A percentile compares a stretch with the other conserved stretches of the same genome.
These are phyloP conservation scores for Arctium lappa DNA, from an alignment of 129 eudicot genomes.

Conservation along the genomic window DNA sequence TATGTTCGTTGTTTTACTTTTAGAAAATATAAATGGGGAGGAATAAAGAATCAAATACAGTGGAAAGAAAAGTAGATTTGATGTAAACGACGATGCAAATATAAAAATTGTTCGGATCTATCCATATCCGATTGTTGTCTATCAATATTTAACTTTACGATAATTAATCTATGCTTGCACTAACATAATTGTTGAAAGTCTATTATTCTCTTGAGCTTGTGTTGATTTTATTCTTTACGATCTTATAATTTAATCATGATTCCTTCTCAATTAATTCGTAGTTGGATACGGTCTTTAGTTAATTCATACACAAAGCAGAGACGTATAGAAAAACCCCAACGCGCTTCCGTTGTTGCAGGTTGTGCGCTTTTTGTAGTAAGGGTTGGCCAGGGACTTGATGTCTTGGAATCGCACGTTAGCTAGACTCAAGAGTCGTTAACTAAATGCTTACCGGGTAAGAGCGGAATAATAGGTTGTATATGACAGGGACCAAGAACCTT, in stretches of 20 bases:
- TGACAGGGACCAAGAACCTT: too few relatives aligned
- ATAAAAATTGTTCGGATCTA: background rate
- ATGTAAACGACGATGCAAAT: slow-evolving; percentile 2
- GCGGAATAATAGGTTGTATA: too few relatives aligned
- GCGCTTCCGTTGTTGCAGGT: background rate
- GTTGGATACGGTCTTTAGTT: background rate
- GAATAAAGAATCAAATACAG: background rate
- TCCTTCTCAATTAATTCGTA: slow-evolving; percentile 9
- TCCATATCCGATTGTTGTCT: background rate
- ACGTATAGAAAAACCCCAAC: too few relatives aligned
- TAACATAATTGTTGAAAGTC: background rate
- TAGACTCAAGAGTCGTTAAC: too few relatives aligned
- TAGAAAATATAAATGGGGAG: background rate
- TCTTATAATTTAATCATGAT: slow-evolving; percentile 1
- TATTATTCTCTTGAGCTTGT: slow-evolving; percentile 2
- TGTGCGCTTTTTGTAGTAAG: too few relatives aligned
- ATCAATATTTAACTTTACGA: background rate
- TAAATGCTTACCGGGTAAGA: too few relatives aligned
- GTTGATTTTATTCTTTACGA: slow-evolving; percentile 1
- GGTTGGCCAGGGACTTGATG: too few relatives aligned
- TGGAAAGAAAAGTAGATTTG: background rate
- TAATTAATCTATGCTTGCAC: background rate
- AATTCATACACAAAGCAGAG: background rate
- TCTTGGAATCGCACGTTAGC: too few relatives aligned
- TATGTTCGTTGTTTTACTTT: background rate